These are phyloP conservation scores for Aspergillus fructus DNA, from an alignment of 2,329 filamentous ascomycete genomes.

Conservation along the genomic window DNA sequence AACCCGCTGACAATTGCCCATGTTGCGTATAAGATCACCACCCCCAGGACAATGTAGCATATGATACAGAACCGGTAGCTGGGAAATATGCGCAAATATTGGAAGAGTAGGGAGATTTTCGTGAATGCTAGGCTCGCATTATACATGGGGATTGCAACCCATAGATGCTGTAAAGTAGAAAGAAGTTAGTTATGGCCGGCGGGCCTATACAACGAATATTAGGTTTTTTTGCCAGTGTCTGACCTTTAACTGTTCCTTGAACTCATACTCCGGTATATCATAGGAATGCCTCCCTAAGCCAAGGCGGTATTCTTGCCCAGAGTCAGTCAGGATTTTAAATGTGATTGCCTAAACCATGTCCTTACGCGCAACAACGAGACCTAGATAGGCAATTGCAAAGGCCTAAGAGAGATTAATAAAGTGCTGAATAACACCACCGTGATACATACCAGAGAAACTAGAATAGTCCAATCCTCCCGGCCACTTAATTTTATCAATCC, in stretches of 20 bases:
- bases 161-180: conserved; percentile 22
- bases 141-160: conserved; percentile 35
- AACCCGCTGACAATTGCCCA: conserved; percentile 40
- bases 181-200: too few relatives aligned
- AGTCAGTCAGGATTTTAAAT: conserved; percentile 6
- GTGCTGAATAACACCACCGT: not conserved
- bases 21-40: conserved; percentile 29
- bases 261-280: conserved; percentile 15
- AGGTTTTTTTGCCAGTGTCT: not conserved
- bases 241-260: conserved; percentile 13
- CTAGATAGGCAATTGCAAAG: conserved; percentile 27
- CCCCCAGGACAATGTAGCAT: conserved; percentile 35
- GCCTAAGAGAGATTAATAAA: not conserved
- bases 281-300: conserved; percentile 28
- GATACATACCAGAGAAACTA: conserved; percentile 25
- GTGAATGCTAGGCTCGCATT: conserved; percentile 36
- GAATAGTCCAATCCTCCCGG: conserved; percentile 35
- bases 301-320: conserved; percentile 25
- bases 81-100: conserved; percentile 48
- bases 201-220: too few relatives aligned
- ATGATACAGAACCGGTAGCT: conserved; percentile 28
- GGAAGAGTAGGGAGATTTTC: conserved; percentile 47
- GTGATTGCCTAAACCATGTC: too few relatives aligned
- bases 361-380: conserved; percentile 29
- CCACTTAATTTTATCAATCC: conserved; percentile 32